Conservation (phyloP, 371 early-diverging fungal species). For the Vairimorpha necatrix region DNA sequence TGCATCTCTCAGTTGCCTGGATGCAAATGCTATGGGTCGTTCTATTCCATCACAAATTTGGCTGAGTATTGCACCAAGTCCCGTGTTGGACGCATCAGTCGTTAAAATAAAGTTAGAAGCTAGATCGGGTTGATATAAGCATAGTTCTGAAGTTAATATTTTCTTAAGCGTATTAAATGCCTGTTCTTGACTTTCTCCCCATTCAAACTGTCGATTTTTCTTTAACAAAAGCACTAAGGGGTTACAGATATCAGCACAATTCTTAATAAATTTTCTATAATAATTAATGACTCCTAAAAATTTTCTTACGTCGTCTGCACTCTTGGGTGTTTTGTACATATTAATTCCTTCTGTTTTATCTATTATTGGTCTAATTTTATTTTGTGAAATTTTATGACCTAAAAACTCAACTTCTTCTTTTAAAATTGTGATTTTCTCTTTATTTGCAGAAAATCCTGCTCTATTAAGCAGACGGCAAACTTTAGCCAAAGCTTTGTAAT, state of each 20-base stretch:
- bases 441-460: neutral
- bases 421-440: neutral
- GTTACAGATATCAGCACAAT: neutral
- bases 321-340: neutral
- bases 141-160: neutral
- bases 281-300: constrained; percentile 31
- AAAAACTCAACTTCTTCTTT: neutral
- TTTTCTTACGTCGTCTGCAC: neutral
- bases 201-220: constrained; percentile 1
- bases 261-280: constrained; percentile 19
- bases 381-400: neutral
- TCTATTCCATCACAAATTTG: no score
- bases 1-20: neutral
- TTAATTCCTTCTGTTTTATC: neutral
- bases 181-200: constrained; percentile 2
- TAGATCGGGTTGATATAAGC: neutral
- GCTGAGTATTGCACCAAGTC: neutral
- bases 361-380: neutral
- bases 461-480: neutral
- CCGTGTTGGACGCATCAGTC: neutral
- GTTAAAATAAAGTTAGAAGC: neutral
- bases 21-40: neutral
- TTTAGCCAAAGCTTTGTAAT: neutral
- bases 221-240: neutral
- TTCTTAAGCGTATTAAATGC: neutral